Evolutionary conservation across 352 stramenopile species (phyloP), one percentile per base, ranked within the genome.

Genomic region (Sclerospora graminicola): DNA sequence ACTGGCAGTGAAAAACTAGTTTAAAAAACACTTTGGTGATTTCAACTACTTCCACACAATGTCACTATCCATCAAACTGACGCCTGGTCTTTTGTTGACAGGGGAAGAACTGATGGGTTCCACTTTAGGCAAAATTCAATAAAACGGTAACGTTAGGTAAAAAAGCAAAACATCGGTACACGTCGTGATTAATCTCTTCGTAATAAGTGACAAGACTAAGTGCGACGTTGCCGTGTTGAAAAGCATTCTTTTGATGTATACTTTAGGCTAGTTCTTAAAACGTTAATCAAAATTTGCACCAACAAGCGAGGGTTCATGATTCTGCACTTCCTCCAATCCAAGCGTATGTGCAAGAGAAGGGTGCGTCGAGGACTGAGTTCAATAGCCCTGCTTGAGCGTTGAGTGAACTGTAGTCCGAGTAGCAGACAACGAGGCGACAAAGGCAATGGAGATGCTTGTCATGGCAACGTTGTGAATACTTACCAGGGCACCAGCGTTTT

Each of bases 301-400:
- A 10, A 95, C 87, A 18, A 97, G 71, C 46, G 77, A 85, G 8
- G 89, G 83, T 65, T 97, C 89, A 57, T 96, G 84, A 21, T 96
- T 67, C 71, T 96, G 89, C 36, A 97, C 68, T 44, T 96, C 79
- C 4, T 58, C 51, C 2, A 95, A 64, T 34, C 85, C 86, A 2
- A 95, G 61, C n/a, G n/a, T n/a, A n/a, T n/a, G n/a, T n/a, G n/a
- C n/a, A n/a, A n/a, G n/a, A n/a, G n/a, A n/a, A n/a, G n/a, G n/a
- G n/a, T n/a, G n/a, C n/a, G n/a, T n/a, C n/a, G n/a, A n/a, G n/a
- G n/a, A n/a, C n/a, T n/a, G n/a, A n/a, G n/a, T n/a, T n/a, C n/a
- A n/a, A n/a, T n/a, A n/a, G n/a, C n/a, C n/a, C n/a, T n/a, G n/a
- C n/a, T n/a, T n/a, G n/a, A n/a, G n/a, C n/a, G n/a, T n/a, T n/a